Evolutionary conservation across 495 filamentous ascomycete species (phyloP).

Genomic region (Neurospora sp.): DNA sequence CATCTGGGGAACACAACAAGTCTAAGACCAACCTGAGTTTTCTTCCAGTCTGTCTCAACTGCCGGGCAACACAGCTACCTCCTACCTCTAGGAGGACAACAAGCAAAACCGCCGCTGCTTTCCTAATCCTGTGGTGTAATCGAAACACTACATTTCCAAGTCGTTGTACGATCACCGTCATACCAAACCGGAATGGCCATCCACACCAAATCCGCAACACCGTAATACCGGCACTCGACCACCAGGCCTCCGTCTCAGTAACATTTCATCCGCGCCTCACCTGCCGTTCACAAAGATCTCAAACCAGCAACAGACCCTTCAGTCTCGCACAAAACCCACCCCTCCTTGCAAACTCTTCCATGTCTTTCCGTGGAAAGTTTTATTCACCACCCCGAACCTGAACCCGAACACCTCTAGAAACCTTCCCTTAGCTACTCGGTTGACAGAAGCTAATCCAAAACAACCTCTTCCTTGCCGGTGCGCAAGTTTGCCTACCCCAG

Average conservation of each 20-base stretch:
- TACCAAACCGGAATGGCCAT: slow-evolving; percentile 2
- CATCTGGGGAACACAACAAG: neutral
- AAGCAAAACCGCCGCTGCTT: neutral
- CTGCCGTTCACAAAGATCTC: slow-evolving; percentile 7
- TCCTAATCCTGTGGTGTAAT: slow-evolving; percentile 8
- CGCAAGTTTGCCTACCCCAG: neutral
- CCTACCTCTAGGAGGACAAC: neutral
- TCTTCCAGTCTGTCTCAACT: neutral
- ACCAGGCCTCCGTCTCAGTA: neutral
- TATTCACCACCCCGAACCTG: neutral
- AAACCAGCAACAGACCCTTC: slow-evolving; percentile 3
- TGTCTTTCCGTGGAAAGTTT: neutral
- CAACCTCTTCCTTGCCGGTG: neutral
- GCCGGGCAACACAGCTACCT: neutral
- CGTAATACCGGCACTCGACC: neutral
- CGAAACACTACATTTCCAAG: neutral
- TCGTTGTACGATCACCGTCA: slow-evolving; percentile 7
- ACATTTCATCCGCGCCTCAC: neutral
- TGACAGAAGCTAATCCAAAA: neutral
- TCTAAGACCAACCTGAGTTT: neutral
- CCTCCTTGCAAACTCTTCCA: neutral
- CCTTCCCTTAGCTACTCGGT: neutral
- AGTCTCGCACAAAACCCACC: neutral
- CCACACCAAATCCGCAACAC: neutral
- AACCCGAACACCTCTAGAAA: neutral